A percentile compares a stretch with the other conserved stretches of the same genome.
Evolutionary conservation across 495 filamentous ascomycete species (phyloP).

Genomic region (Cercophora newfieldiana): DNA sequence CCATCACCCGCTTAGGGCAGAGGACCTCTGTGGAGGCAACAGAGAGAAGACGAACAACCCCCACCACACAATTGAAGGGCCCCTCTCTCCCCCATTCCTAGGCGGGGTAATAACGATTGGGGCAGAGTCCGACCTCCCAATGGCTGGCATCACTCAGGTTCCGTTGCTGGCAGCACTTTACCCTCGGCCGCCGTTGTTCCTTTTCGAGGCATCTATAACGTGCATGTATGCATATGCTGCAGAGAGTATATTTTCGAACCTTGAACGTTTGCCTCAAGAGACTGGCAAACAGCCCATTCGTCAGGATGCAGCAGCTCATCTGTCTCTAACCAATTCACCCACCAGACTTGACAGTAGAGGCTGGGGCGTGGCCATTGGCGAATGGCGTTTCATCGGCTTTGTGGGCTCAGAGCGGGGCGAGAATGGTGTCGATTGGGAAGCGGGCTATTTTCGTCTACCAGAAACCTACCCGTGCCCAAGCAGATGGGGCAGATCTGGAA

Average conservation of each 20-base stretch:
- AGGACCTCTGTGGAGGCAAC: background rate
- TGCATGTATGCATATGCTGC: background rate
- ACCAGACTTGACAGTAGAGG: background rate
- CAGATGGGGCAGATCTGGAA: background rate
- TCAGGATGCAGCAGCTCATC: background rate
- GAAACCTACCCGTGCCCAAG: background rate
- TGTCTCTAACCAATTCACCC: conserved; percentile 6
- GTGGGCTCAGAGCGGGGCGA: background rate
- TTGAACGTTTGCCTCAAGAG: background rate
- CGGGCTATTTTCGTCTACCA: conserved; percentile 11
- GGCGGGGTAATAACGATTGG: conserved; percentile 14
- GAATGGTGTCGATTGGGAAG: background rate
- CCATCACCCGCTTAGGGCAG: background rate
- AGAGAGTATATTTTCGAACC: background rate
- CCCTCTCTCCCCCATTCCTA: background rate
- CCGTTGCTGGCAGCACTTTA: background rate
- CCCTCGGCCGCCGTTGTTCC: conserved; percentile 3
- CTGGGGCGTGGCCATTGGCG: background rate
- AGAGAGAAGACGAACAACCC: background rate
- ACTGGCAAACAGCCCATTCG: conserved; percentile 1
- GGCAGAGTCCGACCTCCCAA: conserved; percentile 14
- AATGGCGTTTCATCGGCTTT: conserved; percentile 15
- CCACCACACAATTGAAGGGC: background rate
- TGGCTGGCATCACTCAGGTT: background rate
- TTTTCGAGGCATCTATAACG: conserved; percentile 3